Evolutionary conservation across 2,329 filamentous ascomycete species (phyloP).

Genomic region (Xylariaceae sp.): DNA sequence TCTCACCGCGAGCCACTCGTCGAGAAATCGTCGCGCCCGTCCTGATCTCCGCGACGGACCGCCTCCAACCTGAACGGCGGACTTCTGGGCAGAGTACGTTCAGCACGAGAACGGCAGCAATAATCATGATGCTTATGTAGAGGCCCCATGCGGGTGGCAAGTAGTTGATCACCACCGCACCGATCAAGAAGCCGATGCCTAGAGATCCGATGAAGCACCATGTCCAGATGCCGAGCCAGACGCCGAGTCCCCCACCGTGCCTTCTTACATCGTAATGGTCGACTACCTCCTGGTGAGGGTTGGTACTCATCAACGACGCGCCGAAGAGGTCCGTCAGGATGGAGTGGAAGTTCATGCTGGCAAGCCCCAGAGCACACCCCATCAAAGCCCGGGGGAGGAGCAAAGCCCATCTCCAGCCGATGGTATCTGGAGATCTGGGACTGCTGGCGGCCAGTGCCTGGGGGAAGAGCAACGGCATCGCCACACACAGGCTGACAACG

Average conservation of each 20-base stretch:
- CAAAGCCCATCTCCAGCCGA: slow-evolving; percentile 51
- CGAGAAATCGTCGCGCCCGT: slow-evolving; percentile 43
- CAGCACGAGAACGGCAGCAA: slow-evolving; percentile 57
- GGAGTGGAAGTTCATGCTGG: slow-evolving; percentile 68
- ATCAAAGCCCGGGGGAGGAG: slow-evolving; percentile 58
- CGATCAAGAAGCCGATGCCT: slow-evolving; percentile 63
- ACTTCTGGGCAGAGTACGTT: slow-evolving; percentile 68
- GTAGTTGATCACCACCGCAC: slow-evolving; percentile 59
- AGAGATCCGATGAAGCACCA: slow-evolving; percentile 71
- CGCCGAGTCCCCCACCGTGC: slow-evolving; percentile 69
- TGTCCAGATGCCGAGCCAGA: slow-evolving; percentile 74
- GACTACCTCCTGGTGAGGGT: slow-evolving; percentile 66
- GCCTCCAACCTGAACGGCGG: slow-evolving; percentile 59
- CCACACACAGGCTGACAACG: slow-evolving; percentile 58
- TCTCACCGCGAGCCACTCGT: slow-evolving; percentile 61
- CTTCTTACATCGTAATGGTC: slow-evolving; percentile 60
- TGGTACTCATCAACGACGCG: slow-evolving; percentile 63
- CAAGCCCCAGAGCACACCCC: slow-evolving; percentile 64
- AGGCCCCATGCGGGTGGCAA: slow-evolving; percentile 66
- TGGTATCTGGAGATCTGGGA: slow-evolving; percentile 47
- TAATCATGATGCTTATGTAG: slow-evolving; percentile 62
- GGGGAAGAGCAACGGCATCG: slow-evolving; percentile 67
- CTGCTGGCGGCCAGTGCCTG: slow-evolving; percentile 60
- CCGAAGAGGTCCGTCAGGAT: slow-evolving; percentile 70
- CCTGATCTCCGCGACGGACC: slow-evolving; percentile 59